phyloP scores from a whole-genome alignment of 768 basidiomycete genomes.

The Clavaria fumosa region DNA sequence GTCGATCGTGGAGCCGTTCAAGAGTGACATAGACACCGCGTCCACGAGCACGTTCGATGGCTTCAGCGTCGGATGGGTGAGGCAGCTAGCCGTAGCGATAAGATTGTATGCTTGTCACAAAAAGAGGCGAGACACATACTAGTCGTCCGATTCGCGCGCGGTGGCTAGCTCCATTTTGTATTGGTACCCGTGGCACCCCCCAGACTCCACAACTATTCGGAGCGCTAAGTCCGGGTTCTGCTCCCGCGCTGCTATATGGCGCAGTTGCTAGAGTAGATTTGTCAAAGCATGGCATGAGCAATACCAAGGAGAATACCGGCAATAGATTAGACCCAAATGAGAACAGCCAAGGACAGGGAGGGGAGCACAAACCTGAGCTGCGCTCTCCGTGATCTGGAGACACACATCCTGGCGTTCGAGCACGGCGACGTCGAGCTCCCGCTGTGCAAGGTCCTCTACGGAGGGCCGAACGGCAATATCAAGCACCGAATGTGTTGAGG shows the following conservation, averaged over 20 bases:
- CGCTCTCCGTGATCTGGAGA: constrained; percentile 52
- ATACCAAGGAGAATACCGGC: background rate
- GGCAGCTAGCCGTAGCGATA: constrained; percentile 30
- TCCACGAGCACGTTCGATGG: constrained; percentile 76
- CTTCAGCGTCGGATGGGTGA: constrained; percentile 52
- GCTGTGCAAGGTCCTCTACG: constrained; percentile 34
- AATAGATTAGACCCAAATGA: too few relatives aligned
- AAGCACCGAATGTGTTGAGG: too few relatives aligned
- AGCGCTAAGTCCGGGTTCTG: constrained; percentile 51
- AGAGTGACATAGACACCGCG: constrained; percentile 63
- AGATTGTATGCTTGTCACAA: background rate
- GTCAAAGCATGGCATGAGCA: constrained; percentile 6
- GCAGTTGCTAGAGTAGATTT: constrained; percentile 49
- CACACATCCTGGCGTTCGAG: constrained; percentile 36
- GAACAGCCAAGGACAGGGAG: too few relatives aligned
- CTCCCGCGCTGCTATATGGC: constrained; percentile 48
- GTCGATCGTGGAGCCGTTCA: constrained; percentile 84
- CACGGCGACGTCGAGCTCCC: constrained; percentile 50
- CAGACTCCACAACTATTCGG: constrained; percentile 77
- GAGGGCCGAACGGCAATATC: constrained; percentile 36
- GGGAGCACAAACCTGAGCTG: constrained; percentile 60
- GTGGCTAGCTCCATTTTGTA: constrained; percentile 80
- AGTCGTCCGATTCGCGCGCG: constrained; percentile 55
- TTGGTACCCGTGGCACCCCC: constrained; percentile 96
- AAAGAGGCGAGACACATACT: constrained; percentile 35